Evolutionary conservation across 73 alveolate genomes (phyloP).

Genomic region (Paramecium sexaurelia): DNA sequence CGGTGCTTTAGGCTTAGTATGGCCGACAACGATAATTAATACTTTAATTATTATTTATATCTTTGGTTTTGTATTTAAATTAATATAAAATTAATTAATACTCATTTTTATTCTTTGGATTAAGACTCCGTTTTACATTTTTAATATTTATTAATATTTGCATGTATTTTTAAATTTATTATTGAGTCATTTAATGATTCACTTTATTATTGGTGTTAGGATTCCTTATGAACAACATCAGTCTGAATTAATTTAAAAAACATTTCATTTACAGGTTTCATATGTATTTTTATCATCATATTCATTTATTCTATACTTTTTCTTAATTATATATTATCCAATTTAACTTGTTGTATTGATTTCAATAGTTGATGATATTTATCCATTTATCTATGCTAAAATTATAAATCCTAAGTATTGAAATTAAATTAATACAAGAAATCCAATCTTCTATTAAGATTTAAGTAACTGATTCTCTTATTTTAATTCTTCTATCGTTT

Average conservation of each 20-base stretch:
- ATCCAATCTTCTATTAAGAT: not conserved
- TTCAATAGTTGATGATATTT: not conserved
- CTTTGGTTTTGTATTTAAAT: not conserved
- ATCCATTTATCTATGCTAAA: not conserved
- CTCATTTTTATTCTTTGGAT: not conserved
- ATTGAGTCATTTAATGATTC: not conserved
- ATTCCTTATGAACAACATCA: not conserved
- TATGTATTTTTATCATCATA: not conserved
- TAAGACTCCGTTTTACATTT: not conserved
- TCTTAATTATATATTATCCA: not conserved
- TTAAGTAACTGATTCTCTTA: not conserved
- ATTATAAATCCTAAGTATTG: not conserved
- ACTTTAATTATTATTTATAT: not conserved
- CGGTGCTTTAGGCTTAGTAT: conserved; percentile 98
- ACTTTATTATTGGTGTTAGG: not conserved
- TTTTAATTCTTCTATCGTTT: not conserved
- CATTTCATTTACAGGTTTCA: not conserved
- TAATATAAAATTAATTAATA: not conserved
- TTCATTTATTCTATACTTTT: not conserved
- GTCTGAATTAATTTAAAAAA: not conserved
- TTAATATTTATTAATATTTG: not conserved
- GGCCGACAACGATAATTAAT: conserved; percentile 87
- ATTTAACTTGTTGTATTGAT: not conserved
- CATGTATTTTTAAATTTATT: not conserved
- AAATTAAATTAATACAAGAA: not conserved